Base-by-base conservation (phyloP, 1,284 basidiomycete genomes). In the Veloboletus limbatus region DNA sequence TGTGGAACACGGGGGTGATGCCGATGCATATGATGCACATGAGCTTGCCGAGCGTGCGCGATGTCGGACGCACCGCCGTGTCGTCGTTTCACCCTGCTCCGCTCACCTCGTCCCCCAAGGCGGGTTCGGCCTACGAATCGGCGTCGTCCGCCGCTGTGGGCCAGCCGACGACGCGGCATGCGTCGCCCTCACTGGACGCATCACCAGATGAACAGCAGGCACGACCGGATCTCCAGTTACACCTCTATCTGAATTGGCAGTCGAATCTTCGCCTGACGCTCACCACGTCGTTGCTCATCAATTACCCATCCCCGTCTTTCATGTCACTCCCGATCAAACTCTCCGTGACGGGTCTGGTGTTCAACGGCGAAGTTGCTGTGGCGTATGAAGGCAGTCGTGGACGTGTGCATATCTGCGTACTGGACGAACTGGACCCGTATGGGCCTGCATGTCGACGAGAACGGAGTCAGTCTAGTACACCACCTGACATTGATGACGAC, bases 281-380 rank as follows among this genome's bases (percentile, higher is more conserved):
- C 52, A 82, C 85, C n/a, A 98, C 96, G 0, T 92, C 90, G 9
- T 78, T 99, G 16, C 81, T 94, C 53, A 94, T 99, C 67, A 97
- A 98, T 71, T 97, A 98, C 65, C 95, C 96, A 1, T 90, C 90
- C 0, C 82, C 87, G 0, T 81, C 88, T 59, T 98, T 99, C 76
- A 97, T 99, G 93, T 85, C 88, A 7, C 77, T 99, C 16, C 97
- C 97, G 3, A 88, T 99, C 62, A 88, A 90, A 60, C 81, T 99
- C 38, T 87, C 85, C 14, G 82, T 98, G 18, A 96, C 88, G 0
- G 92, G 92, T 1, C 74, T 98, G 42, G 76, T 92, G 8, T 89
- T 99, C 64, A 79, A 79, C 7, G 92, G 91, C 36, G 92, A 96
- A 58, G 69, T 97, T 31, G 86, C 92, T 8, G 75, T 98, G 17